Evolutionary conservation across 495 filamentous ascomycete species (phyloP), one percentile per base, ranked within the genome.

Genomic region (Penicillium cataractarum): DNA sequence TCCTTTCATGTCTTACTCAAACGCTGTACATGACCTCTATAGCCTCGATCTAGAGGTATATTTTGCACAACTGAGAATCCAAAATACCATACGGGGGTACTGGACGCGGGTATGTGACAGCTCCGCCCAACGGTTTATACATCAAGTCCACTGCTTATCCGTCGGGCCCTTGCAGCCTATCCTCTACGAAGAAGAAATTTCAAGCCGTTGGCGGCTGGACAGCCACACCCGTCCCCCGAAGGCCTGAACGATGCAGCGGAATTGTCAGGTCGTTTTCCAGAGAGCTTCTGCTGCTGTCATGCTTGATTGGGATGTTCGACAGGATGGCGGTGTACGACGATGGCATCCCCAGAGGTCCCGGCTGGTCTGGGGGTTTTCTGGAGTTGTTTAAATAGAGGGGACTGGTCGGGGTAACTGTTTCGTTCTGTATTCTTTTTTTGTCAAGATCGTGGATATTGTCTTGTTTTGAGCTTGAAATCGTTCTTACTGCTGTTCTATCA

Each of bases 131-230:
- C 66, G 65, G 58, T 64, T 68, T 74, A 73, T 72, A 71, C 70
- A 71, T 65, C 70, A 65, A 71, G 62, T 66, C 54, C 56, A 33
- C 35, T 33, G 8, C 15, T 2, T 44, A 71, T 65, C 69, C 70
- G 66, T 59, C 76, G 76, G 76, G 71, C 70, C 72, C 75, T 79
- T 79, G 75, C 76, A 79, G 75, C 31, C n/a, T n/a, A 49, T 32
- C n/a, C 32, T 29, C 21, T 15, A 46, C 60, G 55, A 64, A 68
- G 62, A 66, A 57, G 40, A 54, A 55, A 50, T 60, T 60, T 32
- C 61, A 29, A 69, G 58, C 68, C 60, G 55, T 56, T 59, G 65
- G 57, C 52, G 56, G 63, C 65, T 71, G 59, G 64, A 57, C 58
- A 57, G 57, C 52, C 62, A 70, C 61, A 39, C 57, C 64, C 57